These are phyloP conservation scores for Cryptosporidium baileyi DNA, from an alignment of 169 alveolate genomes.

Conservation along the genomic window DNA sequence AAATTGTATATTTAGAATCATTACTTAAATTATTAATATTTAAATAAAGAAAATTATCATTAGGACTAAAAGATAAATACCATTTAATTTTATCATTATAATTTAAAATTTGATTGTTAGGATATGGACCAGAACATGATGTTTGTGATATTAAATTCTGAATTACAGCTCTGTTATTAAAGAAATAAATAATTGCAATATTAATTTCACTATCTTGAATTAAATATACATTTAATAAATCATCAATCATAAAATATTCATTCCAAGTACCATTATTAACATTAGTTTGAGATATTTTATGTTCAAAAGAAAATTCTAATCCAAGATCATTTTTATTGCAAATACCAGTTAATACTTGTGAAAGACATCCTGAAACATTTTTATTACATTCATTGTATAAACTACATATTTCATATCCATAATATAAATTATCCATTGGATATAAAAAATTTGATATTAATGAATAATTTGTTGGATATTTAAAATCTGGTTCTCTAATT, in stretches of 20 bases:
- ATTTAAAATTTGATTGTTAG: neutral
- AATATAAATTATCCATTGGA: neutral
- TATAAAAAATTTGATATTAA: neutral
- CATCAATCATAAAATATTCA: neutral
- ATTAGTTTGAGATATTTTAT: constrained; percentile 19
- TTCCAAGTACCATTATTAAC: constrained; percentile 58
- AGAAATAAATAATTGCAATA: constrained; percentile 1
- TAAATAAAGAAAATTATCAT: constrained; percentile 19
- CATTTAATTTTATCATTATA: neutral
- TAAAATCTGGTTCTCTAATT: neutral
- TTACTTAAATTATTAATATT: neutral
- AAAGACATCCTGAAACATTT: neutral
- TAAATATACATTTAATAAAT: neutral
- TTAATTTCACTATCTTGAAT: neutral
- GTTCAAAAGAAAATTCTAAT: neutral
- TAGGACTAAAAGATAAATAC: constrained; percentile 8
- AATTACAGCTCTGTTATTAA: constrained; percentile 1
- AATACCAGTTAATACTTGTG: constrained; percentile 1
- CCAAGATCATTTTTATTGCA: constrained; percentile 35
- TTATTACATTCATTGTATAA: neutral
- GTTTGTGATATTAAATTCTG: neutral
- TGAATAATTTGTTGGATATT: neutral
- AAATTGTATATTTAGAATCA: neutral
- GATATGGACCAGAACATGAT: constrained; percentile 51
- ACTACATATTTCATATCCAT: neutral